These are phyloP conservation scores for Berberis vulgaris DNA, from an alignment of 164 flowering plant genomes.

Conservation along the genomic window DNA sequence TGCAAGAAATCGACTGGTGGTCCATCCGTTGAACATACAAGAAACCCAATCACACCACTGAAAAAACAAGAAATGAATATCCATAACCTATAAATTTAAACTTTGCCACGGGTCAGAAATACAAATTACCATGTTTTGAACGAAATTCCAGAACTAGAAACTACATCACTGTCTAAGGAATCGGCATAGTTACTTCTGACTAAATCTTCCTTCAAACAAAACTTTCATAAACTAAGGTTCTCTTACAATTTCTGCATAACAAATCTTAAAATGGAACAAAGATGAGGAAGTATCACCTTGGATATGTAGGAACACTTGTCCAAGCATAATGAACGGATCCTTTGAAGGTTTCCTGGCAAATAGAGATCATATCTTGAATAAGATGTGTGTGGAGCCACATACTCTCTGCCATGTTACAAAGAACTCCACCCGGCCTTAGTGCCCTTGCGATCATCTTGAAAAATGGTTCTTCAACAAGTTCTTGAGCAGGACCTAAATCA, in stretches of 20 bases:
- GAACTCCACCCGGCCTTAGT: constrained; percentile 93
- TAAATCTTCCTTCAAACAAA: not conserved
- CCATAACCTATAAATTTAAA: not conserved
- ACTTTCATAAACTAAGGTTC: not conserved
- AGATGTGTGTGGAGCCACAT: constrained; percentile 99
- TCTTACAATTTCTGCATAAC: not conserved
- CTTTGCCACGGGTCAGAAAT: not conserved
- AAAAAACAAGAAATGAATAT: not conserved
- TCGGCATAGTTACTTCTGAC: too few relatives aligned
- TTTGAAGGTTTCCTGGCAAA: constrained; percentile 74
- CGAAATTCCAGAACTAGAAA: not conserved
- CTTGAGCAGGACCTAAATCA: constrained; percentile 85
- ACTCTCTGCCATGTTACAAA: constrained; percentile 94
- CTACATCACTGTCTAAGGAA: too few relatives aligned
- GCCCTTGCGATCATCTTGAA: constrained; percentile 76
- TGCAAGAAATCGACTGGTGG: constrained; percentile 70
- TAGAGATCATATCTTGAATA: constrained; percentile 70
- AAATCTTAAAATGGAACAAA: not conserved
- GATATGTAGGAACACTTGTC: constrained; percentile 97
- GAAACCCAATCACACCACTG: constrained; percentile 95
- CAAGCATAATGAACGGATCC: constrained; percentile 97
- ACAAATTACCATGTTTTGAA: not conserved
- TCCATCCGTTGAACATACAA: constrained; percentile 86
- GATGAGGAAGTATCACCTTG: constrained; percentile 45
- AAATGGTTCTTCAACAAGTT: constrained; percentile 93